Percentiles rank a stretch among this genome's conserved stretches.
These are phyloP conservation scores for Neurospora sp. DNA, from an alignment of 495 filamentous ascomycete species.

Conservation along the genomic window DNA sequence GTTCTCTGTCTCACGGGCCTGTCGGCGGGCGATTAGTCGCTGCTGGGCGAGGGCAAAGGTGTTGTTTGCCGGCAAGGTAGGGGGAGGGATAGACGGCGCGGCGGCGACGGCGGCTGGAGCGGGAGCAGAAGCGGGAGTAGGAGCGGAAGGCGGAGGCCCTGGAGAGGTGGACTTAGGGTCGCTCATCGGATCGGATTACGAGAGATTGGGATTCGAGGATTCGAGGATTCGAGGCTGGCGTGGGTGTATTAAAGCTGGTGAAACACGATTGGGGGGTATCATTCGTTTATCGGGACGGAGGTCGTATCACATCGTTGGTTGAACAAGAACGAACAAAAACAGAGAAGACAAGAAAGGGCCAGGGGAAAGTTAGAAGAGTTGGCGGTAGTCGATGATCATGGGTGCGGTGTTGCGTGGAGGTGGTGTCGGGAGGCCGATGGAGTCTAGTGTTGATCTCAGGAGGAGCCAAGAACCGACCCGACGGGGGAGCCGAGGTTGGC, in stretches of 20 bases:
- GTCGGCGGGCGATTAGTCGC: constrained; percentile 69
- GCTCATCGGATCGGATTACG: constrained; percentile 4
- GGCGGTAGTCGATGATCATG: not conserved
- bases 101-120: not conserved
- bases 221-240: not conserved
- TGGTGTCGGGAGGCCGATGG: not conserved
- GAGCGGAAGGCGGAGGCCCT: not conserved
- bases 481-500: constrained; percentile 6
- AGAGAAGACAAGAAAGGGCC: not conserved
- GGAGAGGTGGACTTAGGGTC: not conserved
- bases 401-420: not conserved
- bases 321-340: not conserved
- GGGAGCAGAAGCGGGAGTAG: not conserved
- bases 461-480: not conserved
- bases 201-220: not conserved
- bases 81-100: not conserved
- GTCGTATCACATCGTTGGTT: not conserved
- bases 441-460: not conserved
- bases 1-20: constrained; percentile 54
- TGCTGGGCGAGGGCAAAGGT: constrained; percentile 77
- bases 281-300: not conserved
- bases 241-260: not conserved
- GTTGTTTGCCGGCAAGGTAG: not conserved
- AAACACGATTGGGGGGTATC: not conserved
- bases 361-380: not conserved